Percentiles rank a stretch among this genome's conserved stretches.
phyloP scores from a whole-genome alignment of 768 basidiomycete genomes.

The Tubosaeta sp. region DNA sequence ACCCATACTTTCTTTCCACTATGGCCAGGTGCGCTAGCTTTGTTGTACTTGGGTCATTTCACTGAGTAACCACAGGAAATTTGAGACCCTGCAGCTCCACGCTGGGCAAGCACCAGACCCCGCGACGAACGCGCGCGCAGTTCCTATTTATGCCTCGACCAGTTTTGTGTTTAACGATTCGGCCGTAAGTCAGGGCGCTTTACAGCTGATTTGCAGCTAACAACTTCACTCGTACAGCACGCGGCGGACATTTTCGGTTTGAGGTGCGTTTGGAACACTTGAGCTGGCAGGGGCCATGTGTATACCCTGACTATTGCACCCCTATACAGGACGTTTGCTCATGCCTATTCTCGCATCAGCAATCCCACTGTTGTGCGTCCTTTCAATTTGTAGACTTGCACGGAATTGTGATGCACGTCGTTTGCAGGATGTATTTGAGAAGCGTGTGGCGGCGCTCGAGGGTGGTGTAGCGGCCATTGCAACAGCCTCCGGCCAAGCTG shows the following conservation, averaged over 20 bases:
- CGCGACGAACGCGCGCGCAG: constrained; percentile 67
- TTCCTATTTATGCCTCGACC: constrained; percentile 73
- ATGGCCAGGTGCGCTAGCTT: constrained; percentile 1
- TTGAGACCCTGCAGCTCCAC: constrained; percentile 78
- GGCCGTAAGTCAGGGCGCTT: constrained; percentile 33
- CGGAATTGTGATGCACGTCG: not conserved
- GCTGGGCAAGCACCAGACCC: constrained; percentile 64
- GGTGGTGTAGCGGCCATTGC: constrained; percentile 76
- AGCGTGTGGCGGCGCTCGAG: constrained; percentile 76
- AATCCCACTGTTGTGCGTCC: constrained; percentile 18
- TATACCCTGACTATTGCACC: not conserved
- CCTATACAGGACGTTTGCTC: constrained; percentile 1
- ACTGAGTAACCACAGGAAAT: constrained; percentile 31
- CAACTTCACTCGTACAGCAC: constrained; percentile 2
- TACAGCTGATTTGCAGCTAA: not conserved
- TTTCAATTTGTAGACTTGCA: no score
- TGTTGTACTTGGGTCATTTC: not conserved
- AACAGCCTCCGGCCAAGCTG: constrained; percentile 68
- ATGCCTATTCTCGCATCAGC: constrained; percentile 18
- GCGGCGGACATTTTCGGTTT: constrained; percentile 13
- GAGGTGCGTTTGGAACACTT: constrained; percentile 1
- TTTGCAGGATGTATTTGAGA: constrained; percentile 68
- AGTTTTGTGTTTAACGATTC: constrained; percentile 70
- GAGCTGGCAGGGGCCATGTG: not conserved
- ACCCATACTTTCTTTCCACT: not conserved